A percentile compares a stretch with the other conserved stretches of the same genome.
Conservation (phyloP, 2,329 filamentous ascomycete species). For the Camptophora hylomeconis region DNA sequence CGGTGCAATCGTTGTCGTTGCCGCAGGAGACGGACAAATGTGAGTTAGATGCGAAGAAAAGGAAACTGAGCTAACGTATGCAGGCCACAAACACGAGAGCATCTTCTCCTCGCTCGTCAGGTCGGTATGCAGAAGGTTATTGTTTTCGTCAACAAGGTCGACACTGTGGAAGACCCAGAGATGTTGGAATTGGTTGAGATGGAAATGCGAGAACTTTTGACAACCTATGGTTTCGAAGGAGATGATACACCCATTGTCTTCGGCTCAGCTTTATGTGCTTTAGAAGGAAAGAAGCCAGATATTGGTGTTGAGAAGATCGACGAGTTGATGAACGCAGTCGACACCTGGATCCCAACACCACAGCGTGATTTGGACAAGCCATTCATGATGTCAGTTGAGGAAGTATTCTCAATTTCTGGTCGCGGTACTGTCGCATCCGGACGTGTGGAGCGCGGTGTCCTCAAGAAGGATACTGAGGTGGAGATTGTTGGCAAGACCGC, state of each 20-base stretch:
- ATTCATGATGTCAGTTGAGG: constrained; percentile 97
- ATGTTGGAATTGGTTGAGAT: constrained; percentile 99
- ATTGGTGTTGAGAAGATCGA: constrained; percentile 83
- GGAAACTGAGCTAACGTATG: constrained; percentile 1
- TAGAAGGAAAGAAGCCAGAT: constrained; percentile 75
- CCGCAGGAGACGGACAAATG: constrained; percentile 98
- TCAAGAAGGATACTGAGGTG: constrained; percentile 90
- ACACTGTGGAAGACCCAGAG: constrained; percentile 91
- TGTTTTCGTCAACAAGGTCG: constrained; percentile 99
- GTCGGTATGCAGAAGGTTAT: constrained; percentile 97
- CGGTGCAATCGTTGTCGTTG: constrained; percentile 95
- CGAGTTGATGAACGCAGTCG: constrained; percentile 77
- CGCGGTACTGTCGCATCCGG: constrained; percentile 95
- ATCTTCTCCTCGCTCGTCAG: constrained; percentile 92
- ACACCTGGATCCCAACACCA: constrained; percentile 93
- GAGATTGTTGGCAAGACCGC: constrained; percentile 83
- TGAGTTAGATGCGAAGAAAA: constrained; percentile 21
- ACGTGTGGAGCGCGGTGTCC: constrained; percentile 85
- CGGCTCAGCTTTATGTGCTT: constrained; percentile 88
- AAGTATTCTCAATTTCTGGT: constrained; percentile 78
- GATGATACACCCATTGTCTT: constrained; percentile 96
- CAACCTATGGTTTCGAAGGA: constrained; percentile 88
- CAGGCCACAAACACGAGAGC: constrained; percentile 90
- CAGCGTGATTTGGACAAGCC: constrained; percentile 92
- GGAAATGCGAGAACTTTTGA: constrained; percentile 97